Percentiles rank a stretch among this genome's conserved stretches.
These are phyloP conservation scores for Colletotrichum liaoningense DNA, from an alignment of 2,329 filamentous ascomycete species.

Conservation along the genomic window DNA sequence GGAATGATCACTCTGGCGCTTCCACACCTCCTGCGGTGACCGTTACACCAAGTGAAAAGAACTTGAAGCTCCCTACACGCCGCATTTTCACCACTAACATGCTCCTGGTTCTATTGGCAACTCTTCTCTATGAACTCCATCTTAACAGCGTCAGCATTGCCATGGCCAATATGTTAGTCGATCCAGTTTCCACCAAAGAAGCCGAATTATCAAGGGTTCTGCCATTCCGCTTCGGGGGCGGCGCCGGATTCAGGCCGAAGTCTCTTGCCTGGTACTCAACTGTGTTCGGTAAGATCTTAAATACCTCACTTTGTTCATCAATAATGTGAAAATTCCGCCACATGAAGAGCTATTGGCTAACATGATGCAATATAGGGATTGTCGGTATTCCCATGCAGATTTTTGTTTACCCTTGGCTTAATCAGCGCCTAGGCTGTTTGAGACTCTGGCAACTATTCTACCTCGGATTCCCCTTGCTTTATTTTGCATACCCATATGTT, in stretches of 20 bases:
- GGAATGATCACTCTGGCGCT: background rate
- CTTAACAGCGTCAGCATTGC: background rate
- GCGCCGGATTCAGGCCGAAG: background rate
- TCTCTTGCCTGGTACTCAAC: background rate
- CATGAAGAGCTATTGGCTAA: too few relatives aligned
- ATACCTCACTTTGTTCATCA: too few relatives aligned
- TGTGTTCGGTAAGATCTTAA: background rate
- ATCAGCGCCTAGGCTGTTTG: background rate
- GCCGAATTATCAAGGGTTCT: background rate
- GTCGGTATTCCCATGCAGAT: constrained; percentile 3
- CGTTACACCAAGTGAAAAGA: too few relatives aligned
- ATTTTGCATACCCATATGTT: background rate
- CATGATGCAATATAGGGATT: background rate
- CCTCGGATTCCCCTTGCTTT: background rate
- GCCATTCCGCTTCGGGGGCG: constrained; percentile 7
- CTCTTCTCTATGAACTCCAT: background rate
- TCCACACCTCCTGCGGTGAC: background rate
- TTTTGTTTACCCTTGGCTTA: background rate
- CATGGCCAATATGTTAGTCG: background rate
- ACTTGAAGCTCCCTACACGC: background rate
- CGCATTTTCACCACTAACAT: constrained; percentile 1
- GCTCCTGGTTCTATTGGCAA: background rate
- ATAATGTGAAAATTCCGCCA: too few relatives aligned
- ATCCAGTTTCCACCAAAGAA: background rate
- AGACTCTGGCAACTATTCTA: background rate